These are phyloP conservation scores for Irpex rosettiformis DNA, from an alignment of 1,284 basidiomycete species.

Conservation along the genomic window DNA sequence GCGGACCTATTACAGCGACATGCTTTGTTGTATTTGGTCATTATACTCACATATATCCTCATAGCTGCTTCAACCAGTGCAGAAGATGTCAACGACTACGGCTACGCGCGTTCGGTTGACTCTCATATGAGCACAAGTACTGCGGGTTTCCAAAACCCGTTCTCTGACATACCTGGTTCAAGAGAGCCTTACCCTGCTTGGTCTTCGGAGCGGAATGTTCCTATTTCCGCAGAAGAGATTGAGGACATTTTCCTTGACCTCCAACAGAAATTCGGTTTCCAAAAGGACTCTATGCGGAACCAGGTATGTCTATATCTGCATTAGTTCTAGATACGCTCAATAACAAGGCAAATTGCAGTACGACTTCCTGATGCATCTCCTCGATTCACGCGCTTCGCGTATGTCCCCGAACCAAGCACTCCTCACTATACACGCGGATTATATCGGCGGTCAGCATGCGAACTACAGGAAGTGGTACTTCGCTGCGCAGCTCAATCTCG, in stretches of 20 bases:
- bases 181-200: slow-evolving; percentile 91
- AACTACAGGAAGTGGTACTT: slow-evolving; percentile 99
- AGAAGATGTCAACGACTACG: slow-evolving; percentile 25
- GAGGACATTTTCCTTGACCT: slow-evolving; percentile 99
- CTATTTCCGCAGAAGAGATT: slow-evolving; percentile 97
- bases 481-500: slow-evolving; percentile 97
- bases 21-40: too few relatives aligned
- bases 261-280: slow-evolving; percentile 99
- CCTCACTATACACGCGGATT: slow-evolving; percentile 95
- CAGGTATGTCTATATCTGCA: slow-evolving; percentile 52
- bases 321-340: neutral
- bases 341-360: slow-evolving; percentile 52
- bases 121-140: slow-evolving; percentile 33
- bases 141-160: slow-evolving; percentile 54
- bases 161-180: slow-evolving; percentile 40
- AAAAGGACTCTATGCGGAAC: slow-evolving; percentile 89
- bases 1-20: too few relatives aligned
- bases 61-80: slow-evolving; percentile 23
- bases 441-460: slow-evolving; percentile 96
- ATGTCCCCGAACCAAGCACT: slow-evolving; percentile 98
- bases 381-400: slow-evolving; percentile 95
- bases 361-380: slow-evolving; percentile 97
- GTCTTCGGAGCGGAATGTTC: slow-evolving; percentile 91
- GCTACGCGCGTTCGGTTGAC: slow-evolving; percentile 32
- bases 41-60: neutral